These are phyloP conservation scores for Aspergillus sergii DNA, from an alignment of 2,329 filamentous ascomycete genomes.

Conservation along the genomic window DNA sequence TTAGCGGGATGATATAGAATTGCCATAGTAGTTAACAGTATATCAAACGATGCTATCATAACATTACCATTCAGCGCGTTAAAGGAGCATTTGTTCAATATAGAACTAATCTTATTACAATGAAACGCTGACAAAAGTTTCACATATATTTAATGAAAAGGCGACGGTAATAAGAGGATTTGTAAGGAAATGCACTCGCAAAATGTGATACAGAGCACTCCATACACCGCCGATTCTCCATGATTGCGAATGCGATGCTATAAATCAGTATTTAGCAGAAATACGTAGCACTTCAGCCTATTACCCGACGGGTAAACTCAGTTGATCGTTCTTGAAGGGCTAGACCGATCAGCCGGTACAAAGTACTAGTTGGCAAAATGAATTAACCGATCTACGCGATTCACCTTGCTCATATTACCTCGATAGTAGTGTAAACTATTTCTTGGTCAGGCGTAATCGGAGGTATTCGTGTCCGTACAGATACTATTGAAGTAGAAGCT, in stretches of 20 bases:
- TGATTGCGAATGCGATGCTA: background rate
- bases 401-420: background rate
- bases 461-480: background rate
- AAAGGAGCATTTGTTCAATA: too few relatives aligned
- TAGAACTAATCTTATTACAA: background rate
- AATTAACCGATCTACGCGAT: background rate
- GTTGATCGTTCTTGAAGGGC: background rate
- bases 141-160: background rate
- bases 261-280: background rate
- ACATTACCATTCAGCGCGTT: background rate
- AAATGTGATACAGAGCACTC: background rate
- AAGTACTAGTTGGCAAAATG: background rate
- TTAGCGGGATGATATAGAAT: background rate
- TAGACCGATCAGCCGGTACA: background rate
- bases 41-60: background rate
- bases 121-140: background rate
- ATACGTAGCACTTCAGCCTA: background rate
- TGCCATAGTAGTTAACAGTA: background rate
- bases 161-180: background rate
- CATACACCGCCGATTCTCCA: background rate
- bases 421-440: background rate
- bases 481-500: background rate
- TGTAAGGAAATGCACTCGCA: background rate
- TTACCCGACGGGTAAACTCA: background rate
- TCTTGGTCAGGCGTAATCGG: background rate